Percentiles rank a stretch among this genome's conserved stretches.
Conservation (phyloP, 1,284 basidiomycete species). For the Leccinum subfulvum region DNA sequence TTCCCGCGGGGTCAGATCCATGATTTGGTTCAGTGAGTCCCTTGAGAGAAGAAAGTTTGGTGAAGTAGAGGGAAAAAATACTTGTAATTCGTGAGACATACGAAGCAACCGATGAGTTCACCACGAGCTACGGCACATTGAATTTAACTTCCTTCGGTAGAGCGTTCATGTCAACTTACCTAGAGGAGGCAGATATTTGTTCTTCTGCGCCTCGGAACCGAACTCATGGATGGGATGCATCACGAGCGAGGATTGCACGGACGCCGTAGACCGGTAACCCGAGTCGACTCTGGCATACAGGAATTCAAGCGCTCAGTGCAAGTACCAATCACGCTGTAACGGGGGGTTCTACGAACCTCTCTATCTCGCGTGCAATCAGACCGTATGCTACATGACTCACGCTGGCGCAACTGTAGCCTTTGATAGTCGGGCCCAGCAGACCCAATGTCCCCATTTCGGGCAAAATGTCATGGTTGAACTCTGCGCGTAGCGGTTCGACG, state of each 20-base stretch:
- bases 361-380: conserved; percentile 90
- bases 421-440: conserved; percentile 87
- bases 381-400: conserved; percentile 91
- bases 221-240: conserved; percentile 98
- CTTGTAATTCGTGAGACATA: conserved; percentile 40
- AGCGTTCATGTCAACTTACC: conserved; percentile 41
- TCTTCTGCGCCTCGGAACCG: conserved; percentile 87
- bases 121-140: conserved; percentile 63
- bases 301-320: not conserved
- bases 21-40: conserved; percentile 96
- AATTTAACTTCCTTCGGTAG: conserved; percentile 14
- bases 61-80: not conserved
- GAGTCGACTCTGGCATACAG: conserved; percentile 76
- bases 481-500: conserved; percentile 37
- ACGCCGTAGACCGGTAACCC: conserved; percentile 93
- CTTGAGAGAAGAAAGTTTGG: conserved; percentile 37
- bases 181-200: conserved; percentile 84
- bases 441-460: conserved; percentile 94
- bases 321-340: not conserved
- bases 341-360: conserved; percentile 54
- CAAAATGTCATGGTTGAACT: conserved; percentile 78
- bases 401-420: conserved; percentile 96
- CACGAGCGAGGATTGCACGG: conserved; percentile 94
- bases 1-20: conserved; percentile 89
- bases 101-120: conserved; percentile 91